A percentile compares a stretch with the other conserved stretches of the same genome.
These are phyloP conservation scores for Tilletia horrida DNA, from an alignment of 1,284 basidiomycete genomes.

Conservation along the genomic window DNA sequence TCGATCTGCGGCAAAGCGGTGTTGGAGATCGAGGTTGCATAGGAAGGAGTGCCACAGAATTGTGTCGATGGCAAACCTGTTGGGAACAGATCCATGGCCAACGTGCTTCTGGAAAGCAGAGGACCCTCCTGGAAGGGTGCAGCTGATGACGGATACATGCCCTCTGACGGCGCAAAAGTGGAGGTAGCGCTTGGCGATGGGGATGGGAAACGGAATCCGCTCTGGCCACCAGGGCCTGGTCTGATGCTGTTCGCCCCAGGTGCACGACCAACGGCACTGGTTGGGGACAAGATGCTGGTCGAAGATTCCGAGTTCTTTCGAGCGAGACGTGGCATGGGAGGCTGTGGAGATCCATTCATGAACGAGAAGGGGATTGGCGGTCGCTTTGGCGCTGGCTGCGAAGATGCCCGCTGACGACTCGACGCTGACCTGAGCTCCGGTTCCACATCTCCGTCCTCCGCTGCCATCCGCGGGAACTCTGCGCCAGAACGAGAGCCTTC, in stretches of 20 bases:
- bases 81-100: conserved; percentile 35
- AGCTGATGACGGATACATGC: background rate
- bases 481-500: background rate
- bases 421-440: conserved; percentile 17
- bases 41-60: conserved; percentile 30
- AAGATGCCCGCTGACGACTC: conserved; percentile 33
- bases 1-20: conserved; percentile 19
- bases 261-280: background rate
- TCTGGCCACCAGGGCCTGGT: conserved; percentile 12
- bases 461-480: conserved; percentile 11
- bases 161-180: conserved; percentile 4
- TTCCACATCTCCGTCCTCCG: background rate
- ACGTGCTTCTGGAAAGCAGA: background rate
- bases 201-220: conserved; percentile 6
- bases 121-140: background rate
- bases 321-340: conserved; percentile 2
- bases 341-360: conserved; percentile 19
- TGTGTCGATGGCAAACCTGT: conserved; percentile 37
- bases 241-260: background rate
- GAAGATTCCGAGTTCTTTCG: conserved; percentile 2
- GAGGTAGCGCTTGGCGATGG: conserved; percentile 2
- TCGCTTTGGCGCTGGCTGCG: conserved; percentile 36
- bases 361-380: conserved; percentile 38
- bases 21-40: conserved; percentile 21
- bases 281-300: background rate